phyloP scores from a whole-genome alignment of 2,329 filamentous ascomycete genomes.

The Aspergillus sp. region DNA sequence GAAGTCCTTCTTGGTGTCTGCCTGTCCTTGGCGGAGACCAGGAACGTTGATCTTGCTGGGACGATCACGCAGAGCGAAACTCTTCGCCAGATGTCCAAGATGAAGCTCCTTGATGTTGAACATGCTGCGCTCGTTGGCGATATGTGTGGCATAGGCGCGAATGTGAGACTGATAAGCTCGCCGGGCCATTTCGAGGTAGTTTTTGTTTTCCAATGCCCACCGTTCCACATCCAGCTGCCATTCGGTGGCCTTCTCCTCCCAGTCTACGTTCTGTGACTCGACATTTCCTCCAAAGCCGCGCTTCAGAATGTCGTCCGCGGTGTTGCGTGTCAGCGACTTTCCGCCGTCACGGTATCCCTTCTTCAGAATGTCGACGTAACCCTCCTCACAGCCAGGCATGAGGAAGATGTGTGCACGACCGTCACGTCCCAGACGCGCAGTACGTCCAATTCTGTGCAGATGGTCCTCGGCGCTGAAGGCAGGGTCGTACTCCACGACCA shows the following conservation, averaged over 20 bases:
- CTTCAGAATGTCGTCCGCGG: constrained; percentile 67
- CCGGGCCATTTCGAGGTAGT: constrained; percentile 76
- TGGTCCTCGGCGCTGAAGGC: constrained; percentile 93
- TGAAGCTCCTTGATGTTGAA: constrained; percentile 94
- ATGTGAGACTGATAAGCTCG: constrained; percentile 90
- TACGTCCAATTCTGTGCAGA: constrained; percentile 90
- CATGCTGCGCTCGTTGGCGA: constrained; percentile 77
- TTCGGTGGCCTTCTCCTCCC: constrained; percentile 68
- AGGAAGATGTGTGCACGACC: constrained; percentile 89
- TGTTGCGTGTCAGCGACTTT: constrained; percentile 63
- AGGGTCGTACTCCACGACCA: constrained; percentile 95
- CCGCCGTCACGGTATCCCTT: constrained; percentile 67
- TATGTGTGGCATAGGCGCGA: constrained; percentile 91
- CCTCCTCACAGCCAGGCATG: constrained; percentile 86
- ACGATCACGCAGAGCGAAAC: constrained; percentile 84
- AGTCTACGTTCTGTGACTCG: constrained; percentile 52
- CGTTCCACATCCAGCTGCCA: constrained; percentile 68
- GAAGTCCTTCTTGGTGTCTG: constrained; percentile 50
- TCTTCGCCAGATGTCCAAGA: constrained; percentile 90
- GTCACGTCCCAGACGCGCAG: constrained; percentile 85
- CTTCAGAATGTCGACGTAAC: constrained; percentile 78
- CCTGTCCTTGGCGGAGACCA: constrained; percentile 52
- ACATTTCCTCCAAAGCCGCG: constrained; percentile 61
- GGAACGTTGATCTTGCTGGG: constrained; percentile 72
- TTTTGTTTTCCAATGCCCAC: constrained; percentile 64